These are phyloP conservation scores for Monarda citriodora DNA, from an alignment of 305 asterid genomes.

Conservation along the genomic window DNA sequence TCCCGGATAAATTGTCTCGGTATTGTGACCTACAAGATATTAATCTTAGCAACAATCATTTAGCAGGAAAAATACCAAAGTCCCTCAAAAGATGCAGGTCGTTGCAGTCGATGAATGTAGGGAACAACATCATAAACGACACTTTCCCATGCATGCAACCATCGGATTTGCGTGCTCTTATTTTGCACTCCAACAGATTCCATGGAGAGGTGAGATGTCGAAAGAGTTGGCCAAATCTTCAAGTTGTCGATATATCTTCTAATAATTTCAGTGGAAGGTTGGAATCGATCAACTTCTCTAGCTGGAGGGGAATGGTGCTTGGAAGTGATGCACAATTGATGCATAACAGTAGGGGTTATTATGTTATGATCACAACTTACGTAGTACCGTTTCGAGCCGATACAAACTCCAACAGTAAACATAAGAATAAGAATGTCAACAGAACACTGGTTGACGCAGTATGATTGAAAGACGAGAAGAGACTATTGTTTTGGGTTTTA, in stretches of 20 bases:
- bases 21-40: too few relatives aligned
- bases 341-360: too few relatives aligned
- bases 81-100: conserved; percentile 31
- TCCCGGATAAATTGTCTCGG: conserved; percentile 21
- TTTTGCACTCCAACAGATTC: not conserved
- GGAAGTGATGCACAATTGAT: not conserved
- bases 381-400: too few relatives aligned
- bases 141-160: not conserved
- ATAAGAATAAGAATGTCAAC: too few relatives aligned
- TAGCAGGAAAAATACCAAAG: conserved; percentile 31
- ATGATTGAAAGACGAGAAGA: too few relatives aligned
- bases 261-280: not conserved
- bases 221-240: not conserved
- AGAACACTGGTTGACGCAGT: too few relatives aligned
- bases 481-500: too few relatives aligned
- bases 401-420: too few relatives aligned
- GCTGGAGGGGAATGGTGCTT: not conserved
- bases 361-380: too few relatives aligned
- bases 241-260: not conserved
- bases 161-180: not conserved
- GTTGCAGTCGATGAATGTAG: conserved; percentile 10
- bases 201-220: not conserved
- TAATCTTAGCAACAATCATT: too few relatives aligned
- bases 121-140: not conserved
- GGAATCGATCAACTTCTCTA: not conserved